phyloP scores from a whole-genome alignment of 78 protist genomes.

The Cavenderia fasciculata region DNA sequence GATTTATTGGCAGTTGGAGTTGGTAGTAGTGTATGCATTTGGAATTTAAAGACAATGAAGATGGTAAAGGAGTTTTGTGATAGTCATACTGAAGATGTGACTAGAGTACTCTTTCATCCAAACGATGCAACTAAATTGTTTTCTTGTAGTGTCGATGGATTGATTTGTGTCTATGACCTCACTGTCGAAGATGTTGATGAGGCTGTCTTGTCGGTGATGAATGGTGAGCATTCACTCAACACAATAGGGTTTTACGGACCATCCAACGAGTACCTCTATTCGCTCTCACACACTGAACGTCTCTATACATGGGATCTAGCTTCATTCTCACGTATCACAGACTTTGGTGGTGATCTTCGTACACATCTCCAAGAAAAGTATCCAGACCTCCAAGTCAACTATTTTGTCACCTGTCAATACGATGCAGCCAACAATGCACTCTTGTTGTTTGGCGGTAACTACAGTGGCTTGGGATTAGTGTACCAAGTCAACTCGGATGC shows the following conservation, averaged over 20 bases:
- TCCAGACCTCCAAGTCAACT: constrained; percentile 34
- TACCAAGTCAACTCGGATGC: background rate
- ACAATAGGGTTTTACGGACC: constrained; percentile 60
- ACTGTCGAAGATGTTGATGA: constrained; percentile 38
- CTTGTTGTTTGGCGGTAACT: constrained; percentile 57
- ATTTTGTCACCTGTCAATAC: constrained; percentile 27
- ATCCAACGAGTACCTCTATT: background rate
- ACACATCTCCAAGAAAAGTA: constrained; percentile 1
- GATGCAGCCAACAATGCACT: background rate
- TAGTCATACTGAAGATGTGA: constrained; percentile 62
- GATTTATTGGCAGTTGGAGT: constrained; percentile 32
- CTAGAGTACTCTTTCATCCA: constrained; percentile 63
- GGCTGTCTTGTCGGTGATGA: constrained; percentile 20
- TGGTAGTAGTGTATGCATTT: background rate
- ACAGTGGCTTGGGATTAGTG: background rate
- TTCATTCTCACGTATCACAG: background rate
- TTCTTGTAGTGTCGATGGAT: constrained; percentile 57
- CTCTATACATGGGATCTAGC: constrained; percentile 31
- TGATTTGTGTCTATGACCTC: constrained; percentile 40
- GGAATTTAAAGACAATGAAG: constrained; percentile 7
- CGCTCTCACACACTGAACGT: constrained; percentile 39
- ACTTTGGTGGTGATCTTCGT: constrained; percentile 49
- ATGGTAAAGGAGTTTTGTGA: background rate
- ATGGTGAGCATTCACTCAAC: constrained; percentile 32
- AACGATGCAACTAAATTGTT: constrained; percentile 3